Conservation (phyloP, 371 early-diverging fungal genomes). For the Lichtheimia corymbifera region DNA sequence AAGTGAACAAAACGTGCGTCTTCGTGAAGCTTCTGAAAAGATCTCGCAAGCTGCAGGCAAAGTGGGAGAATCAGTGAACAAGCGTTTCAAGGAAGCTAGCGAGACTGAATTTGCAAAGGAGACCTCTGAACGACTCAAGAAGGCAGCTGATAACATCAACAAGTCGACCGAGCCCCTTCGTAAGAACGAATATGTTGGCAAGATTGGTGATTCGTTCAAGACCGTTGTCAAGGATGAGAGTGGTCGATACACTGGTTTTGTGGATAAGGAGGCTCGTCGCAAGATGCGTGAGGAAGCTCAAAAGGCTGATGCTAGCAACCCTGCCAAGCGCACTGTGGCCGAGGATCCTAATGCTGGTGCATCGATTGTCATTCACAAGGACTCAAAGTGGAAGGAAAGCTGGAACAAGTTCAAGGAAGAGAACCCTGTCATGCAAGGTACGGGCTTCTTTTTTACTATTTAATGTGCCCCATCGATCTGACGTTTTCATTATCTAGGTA, state of each 20-base stretch:
- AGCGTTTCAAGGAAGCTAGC: conserved; percentile 83
- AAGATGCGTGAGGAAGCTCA: conserved; percentile 61
- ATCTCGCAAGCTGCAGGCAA: conserved; percentile 74
- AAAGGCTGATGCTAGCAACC: conserved; percentile 22
- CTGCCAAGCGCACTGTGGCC: conserved; percentile 25
- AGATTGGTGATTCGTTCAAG: conserved; percentile 70
- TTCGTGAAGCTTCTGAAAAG: conserved; percentile 76
- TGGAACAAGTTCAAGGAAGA: conserved; percentile 93
- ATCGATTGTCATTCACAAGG: conserved; percentile 88
- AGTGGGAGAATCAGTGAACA: conserved; percentile 73
- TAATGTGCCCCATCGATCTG: background rate
- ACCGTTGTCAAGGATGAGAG: conserved; percentile 75
- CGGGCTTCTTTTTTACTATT: background rate
- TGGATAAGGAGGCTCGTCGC: conserved; percentile 72
- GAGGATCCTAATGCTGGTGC: conserved; percentile 79
- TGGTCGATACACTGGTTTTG: conserved; percentile 78
- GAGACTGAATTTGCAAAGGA: conserved; percentile 83
- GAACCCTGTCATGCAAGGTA: conserved; percentile 84
- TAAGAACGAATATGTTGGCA: conserved; percentile 73
- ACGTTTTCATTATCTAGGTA: conserved; percentile 28
- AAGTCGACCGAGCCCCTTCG: conserved; percentile 77
- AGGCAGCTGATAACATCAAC: conserved; percentile 55
- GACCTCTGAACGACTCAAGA: conserved; percentile 75
- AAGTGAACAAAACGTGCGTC: conserved; percentile 51
- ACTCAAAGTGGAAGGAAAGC: conserved; percentile 87